Evolutionary conservation across 305 asterid species (phyloP).

Genomic region (Fraxinus floribunda): DNA sequence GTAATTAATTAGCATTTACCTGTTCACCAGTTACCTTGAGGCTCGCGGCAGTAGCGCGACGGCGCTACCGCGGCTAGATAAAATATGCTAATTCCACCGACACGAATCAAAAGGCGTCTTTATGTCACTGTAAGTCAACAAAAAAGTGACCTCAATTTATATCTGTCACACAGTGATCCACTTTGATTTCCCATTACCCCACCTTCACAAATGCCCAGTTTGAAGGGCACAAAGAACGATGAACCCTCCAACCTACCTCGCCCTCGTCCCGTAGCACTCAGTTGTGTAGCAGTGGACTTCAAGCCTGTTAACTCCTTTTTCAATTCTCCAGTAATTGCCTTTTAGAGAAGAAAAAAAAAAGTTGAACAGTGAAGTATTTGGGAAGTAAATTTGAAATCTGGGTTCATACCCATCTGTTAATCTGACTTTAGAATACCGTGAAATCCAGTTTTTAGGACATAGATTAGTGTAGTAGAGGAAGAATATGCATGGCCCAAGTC

Average conservation of each 20-base stretch:
- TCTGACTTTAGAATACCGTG: not conserved
- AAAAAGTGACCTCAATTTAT: not conserved
- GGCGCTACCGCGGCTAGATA: not conserved
- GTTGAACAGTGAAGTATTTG: not conserved
- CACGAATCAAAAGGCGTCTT: not conserved
- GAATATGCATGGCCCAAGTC: constrained; percentile 95
- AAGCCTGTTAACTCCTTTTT: not conserved
- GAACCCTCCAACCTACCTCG: too few species aligned
- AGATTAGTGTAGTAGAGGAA: not conserved
- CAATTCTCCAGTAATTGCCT: not conserved
- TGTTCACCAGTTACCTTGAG: not conserved
- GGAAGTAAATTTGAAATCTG: not conserved
- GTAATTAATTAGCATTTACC: not conserved
- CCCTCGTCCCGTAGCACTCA: not conserved
- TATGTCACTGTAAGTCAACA: not conserved
- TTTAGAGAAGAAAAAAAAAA: not conserved
- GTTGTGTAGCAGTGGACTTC: not conserved
- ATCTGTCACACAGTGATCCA: not conserved
- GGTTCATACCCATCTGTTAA: not conserved
- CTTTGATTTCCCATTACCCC: not conserved
- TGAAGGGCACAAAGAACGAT: too few species aligned
- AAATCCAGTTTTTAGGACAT: not conserved
- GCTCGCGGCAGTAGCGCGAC: not conserved
- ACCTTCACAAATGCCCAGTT: constrained; percentile 6
- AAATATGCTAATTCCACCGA: constrained; percentile 1